Evolutionary conservation across 257 asterid genomes (phyloP), one percentile per base, ranked within the genome.

Genomic region (Haberlea rhodopensis): DNA sequence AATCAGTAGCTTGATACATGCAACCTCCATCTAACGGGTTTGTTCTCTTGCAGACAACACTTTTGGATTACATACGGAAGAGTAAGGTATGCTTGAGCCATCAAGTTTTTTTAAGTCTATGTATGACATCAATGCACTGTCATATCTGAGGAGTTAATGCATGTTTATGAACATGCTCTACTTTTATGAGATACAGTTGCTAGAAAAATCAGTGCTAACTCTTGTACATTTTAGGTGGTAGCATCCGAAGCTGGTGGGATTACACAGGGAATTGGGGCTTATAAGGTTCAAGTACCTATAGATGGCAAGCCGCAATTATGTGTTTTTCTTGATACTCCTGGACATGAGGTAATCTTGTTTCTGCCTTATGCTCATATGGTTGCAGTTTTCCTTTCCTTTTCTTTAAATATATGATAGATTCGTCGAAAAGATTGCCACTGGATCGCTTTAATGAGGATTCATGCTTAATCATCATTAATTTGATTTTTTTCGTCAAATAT

Each of bases 231-330:
- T 66, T 85, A 88, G 97, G 97, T 91, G 79, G 96, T 87, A 34
- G 96, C 91, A 74, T 82, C 94, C 65, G 97, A 92, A 81, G 97
- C 97, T 10, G 97, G 97, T 77, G 98, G 98, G 45, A 92, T 87
- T 68, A 94, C 99, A 48, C 99, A 94, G 80, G 99, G 96, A 67
- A 94, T 94, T 45, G 99, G 99, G 73, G 99, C 99, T 52, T 94
- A 94, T 75, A 86, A 82, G 83, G 97, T 88, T 70, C 86, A 86
- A 80, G 84, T 94, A 70, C 95, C 95, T 75, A 60, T 84, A 37
- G 97, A 94, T 70, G 91, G 97, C 60, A 90, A 82, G 77, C 78
- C 63, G 43, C 95, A 90, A 63, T 83, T 91, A 37, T 88, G 96
- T 74, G 99, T 94, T 68, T 94, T 94, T 69, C 95, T 94, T 71